Conservation (phyloP, 305 asterid species). For the Rubia tinctorum region DNA sequence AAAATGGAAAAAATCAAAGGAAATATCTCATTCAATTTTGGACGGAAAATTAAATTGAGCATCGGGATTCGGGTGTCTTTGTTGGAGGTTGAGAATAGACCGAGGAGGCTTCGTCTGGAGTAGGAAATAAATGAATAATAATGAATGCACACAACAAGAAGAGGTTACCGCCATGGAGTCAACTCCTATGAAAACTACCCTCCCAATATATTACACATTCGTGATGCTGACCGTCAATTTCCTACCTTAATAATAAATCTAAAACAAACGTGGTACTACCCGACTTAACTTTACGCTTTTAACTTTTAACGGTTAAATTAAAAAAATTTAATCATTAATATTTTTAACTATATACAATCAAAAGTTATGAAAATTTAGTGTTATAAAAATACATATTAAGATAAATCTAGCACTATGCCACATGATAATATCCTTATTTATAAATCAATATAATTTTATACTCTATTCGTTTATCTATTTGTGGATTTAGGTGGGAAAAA, state of each 20-base stretch:
- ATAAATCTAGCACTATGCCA: too few relatives aligned
- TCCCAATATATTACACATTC: not conserved
- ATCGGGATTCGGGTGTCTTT: not conserved
- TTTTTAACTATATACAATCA: too few relatives aligned
- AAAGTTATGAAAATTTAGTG: too few relatives aligned
- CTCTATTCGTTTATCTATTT: too few relatives aligned
- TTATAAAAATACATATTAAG: too few relatives aligned
- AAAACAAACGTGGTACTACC: not conserved
- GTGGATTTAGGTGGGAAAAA: too few relatives aligned
- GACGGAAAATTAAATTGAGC: conserved; percentile 10
- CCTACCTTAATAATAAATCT: not conserved
- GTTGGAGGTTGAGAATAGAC: not conserved
- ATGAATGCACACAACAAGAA: not conserved
- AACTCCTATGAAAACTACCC: conserved; percentile 8
- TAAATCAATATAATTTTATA: too few relatives aligned
- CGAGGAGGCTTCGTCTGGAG: not conserved
- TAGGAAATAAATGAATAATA: not conserved
- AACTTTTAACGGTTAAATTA: too few relatives aligned
- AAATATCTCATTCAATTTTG: not conserved
- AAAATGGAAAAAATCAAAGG: not conserved
- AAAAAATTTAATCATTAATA: too few relatives aligned
- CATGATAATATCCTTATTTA: too few relatives aligned
- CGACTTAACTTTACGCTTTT: too few relatives aligned
- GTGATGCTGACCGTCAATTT: not conserved
- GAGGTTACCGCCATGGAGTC: conserved; percentile 11